Evolutionary conservation across 108 stramenopile species (phyloP), one percentile per base, ranked within the genome.

Genomic region (Ochromonas danica): DNA sequence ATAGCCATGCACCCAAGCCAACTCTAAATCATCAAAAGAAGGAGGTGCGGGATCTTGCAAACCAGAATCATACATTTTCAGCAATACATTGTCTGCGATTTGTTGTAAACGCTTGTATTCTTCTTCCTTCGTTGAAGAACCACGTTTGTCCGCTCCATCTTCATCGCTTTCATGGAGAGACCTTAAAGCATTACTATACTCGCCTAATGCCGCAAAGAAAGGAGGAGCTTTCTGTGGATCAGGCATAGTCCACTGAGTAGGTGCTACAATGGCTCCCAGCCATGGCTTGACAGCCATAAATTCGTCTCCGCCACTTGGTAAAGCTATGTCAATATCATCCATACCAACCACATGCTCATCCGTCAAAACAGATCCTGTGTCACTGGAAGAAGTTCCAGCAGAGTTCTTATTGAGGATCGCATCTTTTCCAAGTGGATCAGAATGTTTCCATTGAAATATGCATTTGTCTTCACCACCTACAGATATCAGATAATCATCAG

Each of bases 271-370:
- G 40, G 78, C 79, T 33, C 82, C 82, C 51, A 80, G 27, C 57
- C 72, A 83, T 0, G 82, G 82, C 57, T 79, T 79, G 28, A 79
- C 82, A 22, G 82, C 82, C 82, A 83, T 83, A 71, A 83, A 83
- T 65, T 83, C 78, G 61, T 83, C 82, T 1, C 82, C 82, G n/a
- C 70, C 82, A 1, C 35, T 43, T 25, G 74, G 71, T n/a, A n/a
- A 40, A 27, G n/a, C 81, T 40, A 81, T 62, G 3, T 71, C 36
- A 71, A 77, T 27, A 28, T 61, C 77, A 57, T 43, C 78, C 22
- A 40, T 65, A 25, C 60, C 81, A 33, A 40, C 81, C 1, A 17
- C 63, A 27, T 6, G 33, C 42, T 61, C 78, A 10, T 75, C 51
- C 38, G 36, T 42, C 39, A 40, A 40, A 70, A 10, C 67, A n/a